phyloP scores from a whole-genome alignment of 2,329 filamentous ascomycete species.

The Ceratocystis smalleyi region DNA sequence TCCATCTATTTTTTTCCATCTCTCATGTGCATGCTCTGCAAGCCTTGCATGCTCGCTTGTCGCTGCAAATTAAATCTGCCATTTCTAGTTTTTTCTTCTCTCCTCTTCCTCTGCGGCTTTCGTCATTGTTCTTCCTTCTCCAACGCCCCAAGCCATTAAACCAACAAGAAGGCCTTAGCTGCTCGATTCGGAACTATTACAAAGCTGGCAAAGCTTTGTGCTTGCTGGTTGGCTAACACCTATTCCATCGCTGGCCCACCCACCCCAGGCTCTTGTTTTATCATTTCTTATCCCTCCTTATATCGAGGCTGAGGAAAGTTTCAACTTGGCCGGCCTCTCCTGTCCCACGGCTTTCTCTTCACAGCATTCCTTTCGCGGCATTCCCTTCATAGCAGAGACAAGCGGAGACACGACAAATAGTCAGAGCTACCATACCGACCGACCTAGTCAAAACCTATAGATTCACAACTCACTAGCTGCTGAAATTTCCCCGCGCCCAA shows the following conservation, averaged over 20 bases:
- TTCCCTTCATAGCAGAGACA: too few relatives aligned
- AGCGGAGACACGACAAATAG: background rate
- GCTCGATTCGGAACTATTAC: too few relatives aligned
- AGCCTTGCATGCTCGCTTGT: conserved; percentile 1
- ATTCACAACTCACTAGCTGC: background rate
- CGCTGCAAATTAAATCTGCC: background rate
- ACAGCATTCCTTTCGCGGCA: too few relatives aligned
- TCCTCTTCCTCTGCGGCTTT: background rate
- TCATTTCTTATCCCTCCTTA: background rate
- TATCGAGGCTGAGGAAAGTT: background rate
- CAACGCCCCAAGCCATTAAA: background rate
- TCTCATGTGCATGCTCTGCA: background rate
- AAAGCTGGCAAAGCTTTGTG: too few relatives aligned
- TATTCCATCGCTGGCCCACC: too few relatives aligned
- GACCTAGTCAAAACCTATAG: background rate
- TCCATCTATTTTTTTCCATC: background rate
- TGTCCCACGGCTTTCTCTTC: background rate
- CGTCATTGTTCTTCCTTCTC: background rate
- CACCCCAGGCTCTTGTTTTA: background rate
- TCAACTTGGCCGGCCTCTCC: background rate
- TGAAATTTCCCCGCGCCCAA: conserved; percentile 2
- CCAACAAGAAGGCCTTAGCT: background rate
- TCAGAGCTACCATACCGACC: background rate
- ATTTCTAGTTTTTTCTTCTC: background rate
- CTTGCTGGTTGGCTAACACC: too few relatives aligned